Percentiles rank a stretch among this genome's conserved stretches.
phyloP scores from a whole-genome alignment of 176 grass and related monocot species.

The Saccharum officinarum region DNA sequence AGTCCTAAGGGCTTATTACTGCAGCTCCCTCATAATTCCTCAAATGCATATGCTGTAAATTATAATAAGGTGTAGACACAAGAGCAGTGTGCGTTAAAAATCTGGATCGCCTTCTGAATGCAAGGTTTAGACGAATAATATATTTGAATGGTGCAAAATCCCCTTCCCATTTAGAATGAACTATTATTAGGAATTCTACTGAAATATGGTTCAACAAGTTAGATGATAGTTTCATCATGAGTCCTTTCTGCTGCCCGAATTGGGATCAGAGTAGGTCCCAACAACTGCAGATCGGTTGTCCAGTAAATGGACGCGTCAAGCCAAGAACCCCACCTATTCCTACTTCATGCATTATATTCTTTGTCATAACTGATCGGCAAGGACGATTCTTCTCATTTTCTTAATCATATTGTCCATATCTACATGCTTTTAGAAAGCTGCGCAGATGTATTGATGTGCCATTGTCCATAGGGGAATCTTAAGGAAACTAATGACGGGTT shows the following conservation, averaged over 20 bases:
- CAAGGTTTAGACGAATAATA: not conserved
- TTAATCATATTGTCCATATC: conserved; percentile 26
- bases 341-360: conserved; percentile 24
- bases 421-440: conserved; percentile 18
- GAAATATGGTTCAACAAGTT: not conserved
- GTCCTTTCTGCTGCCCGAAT: not conserved
- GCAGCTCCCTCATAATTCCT: not conserved
- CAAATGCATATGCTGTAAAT: not conserved
- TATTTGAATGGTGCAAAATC: not conserved
- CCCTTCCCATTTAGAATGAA: not conserved
- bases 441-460: conserved; percentile 2
- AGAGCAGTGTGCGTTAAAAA: not conserved
- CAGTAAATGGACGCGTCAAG: conserved; percentile 6
- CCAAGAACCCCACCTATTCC: conserved; percentile 1
- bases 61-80: not conserved
- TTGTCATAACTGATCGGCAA: conserved; percentile 32
- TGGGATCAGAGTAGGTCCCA: conserved; percentile 15
- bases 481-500: conserved; percentile 24
- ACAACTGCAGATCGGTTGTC: conserved; percentile 10
- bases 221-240: not conserved
- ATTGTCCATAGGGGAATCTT: not conserved
- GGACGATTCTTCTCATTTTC: conserved; percentile 8
- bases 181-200: not conserved
- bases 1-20: not conserved
- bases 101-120: not conserved